Percentiles rank a stretch among this genome's conserved stretches.
phyloP scores from a whole-genome alignment of 2,329 filamentous ascomycete species.

The Trichoderma gracile region DNA sequence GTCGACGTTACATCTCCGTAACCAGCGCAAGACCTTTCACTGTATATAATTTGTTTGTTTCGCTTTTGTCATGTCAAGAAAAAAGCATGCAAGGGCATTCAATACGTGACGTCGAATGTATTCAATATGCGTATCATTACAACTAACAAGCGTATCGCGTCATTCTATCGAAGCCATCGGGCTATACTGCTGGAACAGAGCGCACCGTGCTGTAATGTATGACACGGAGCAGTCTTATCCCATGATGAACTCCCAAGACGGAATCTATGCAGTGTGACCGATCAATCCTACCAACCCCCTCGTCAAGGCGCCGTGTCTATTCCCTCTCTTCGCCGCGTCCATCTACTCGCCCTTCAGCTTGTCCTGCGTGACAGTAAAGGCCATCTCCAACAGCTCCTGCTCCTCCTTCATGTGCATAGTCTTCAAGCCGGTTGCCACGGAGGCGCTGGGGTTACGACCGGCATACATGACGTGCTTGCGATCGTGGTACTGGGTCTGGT shows the following conservation, averaged over 20 bases:
- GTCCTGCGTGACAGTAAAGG: constrained; percentile 65
- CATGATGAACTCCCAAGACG: constrained; percentile 18
- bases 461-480: constrained; percentile 97
- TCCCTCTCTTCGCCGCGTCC: neutral
- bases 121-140: constrained; percentile 10
- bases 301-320: too few relatives aligned
- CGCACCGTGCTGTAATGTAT: constrained; percentile 28
- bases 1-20: constrained; percentile 38
- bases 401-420: constrained; percentile 87
- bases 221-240: constrained; percentile 36
- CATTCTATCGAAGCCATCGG: constrained; percentile 7
- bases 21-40: neutral
- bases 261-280: too few relatives aligned
- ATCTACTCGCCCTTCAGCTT: constrained; percentile 67
- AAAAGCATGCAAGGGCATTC: neutral
- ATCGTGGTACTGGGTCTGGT: constrained; percentile 89
- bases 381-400: constrained; percentile 71
- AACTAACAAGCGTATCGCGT: constrained; percentile 19
- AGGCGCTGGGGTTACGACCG: constrained; percentile 88
- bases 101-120: constrained; percentile 2
- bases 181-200: constrained; percentile 12
- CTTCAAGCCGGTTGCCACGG: constrained; percentile 92
- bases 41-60: neutral
- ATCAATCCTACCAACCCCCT: too few relatives aligned
- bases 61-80: too few relatives aligned